Percentiles rank a stretch among this genome's conserved stretches.
Evolutionary conservation across 2,329 filamentous ascomycete species (phyloP).

Genomic region (Ceratocystis alfenasii): DNA sequence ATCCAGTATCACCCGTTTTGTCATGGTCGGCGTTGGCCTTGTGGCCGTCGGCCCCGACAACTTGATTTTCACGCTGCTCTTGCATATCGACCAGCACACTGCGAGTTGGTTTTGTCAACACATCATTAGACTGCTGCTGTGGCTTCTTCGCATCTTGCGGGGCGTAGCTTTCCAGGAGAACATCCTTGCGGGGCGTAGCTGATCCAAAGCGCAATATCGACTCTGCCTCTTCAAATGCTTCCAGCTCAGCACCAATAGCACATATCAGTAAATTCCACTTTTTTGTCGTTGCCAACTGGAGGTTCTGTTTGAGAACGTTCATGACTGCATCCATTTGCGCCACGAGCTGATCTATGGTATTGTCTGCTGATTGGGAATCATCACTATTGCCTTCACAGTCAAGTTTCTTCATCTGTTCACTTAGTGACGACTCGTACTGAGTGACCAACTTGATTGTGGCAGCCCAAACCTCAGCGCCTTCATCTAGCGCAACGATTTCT

Average conservation of each 20-base stretch:
- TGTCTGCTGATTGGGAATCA: constrained; percentile 28
- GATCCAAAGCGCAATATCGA: constrained; percentile 39
- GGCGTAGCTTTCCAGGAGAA: background rate
- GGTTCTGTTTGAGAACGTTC: constrained; percentile 40
- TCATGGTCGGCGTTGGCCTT: background rate
- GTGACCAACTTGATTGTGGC: constrained; percentile 47
- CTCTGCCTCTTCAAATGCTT: constrained; percentile 51
- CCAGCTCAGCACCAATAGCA: constrained; percentile 61
- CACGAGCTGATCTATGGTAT: constrained; percentile 38
- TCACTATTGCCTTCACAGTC: constrained; percentile 18
- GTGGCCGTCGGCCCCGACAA: background rate
- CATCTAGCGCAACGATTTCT: constrained; percentile 53
- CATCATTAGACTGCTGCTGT: background rate
- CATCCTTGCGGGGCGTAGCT: constrained; percentile 23
- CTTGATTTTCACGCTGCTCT: background rate
- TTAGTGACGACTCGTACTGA: constrained; percentile 53
- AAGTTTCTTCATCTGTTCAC: constrained; percentile 39
- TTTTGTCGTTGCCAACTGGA: constrained; percentile 45
- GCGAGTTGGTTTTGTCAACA: background rate
- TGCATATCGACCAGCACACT: background rate
- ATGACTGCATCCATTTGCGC: constrained; percentile 46
- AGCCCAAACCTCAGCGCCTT: constrained; percentile 56
- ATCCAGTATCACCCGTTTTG: background rate
- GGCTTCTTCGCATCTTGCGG: background rate
- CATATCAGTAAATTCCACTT: constrained; percentile 65